These are phyloP conservation scores for Xylariaceae sp. DNA, from an alignment of 2,329 filamentous ascomycete genomes.

Conservation along the genomic window DNA sequence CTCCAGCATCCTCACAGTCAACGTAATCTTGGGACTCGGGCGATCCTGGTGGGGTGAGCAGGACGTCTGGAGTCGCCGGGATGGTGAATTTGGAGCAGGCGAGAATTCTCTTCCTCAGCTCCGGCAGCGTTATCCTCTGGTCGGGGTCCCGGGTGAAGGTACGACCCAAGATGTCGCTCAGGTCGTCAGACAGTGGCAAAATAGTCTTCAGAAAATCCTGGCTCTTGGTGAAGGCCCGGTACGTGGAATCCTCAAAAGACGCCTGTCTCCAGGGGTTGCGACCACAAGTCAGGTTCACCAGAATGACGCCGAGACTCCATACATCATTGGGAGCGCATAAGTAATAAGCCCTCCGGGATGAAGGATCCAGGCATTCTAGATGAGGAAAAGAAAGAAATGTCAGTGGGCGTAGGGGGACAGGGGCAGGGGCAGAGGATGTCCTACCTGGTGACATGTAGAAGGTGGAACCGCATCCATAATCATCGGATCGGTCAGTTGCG, in stretches of 20 bases:
- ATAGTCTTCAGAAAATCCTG: conserved; percentile 87
- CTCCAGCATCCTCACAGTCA: conserved; percentile 43
- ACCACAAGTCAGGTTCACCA: conserved; percentile 95
- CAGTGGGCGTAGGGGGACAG: conserved; percentile 18
- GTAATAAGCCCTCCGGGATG: conserved; percentile 70
- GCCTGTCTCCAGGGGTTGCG: conserved; percentile 99
- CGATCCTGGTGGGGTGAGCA: conserved; percentile 38
- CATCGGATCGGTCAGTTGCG: conserved; percentile 73
- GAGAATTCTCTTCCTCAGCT: conserved; percentile 72
- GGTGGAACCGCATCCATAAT: conserved; percentile 96
- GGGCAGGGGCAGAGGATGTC: conserved; percentile 29
- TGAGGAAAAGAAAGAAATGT: conserved; percentile 18
- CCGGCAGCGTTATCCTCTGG: conserved; percentile 72
- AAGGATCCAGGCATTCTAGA: conserved; percentile 82
- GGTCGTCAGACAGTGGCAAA: conserved; percentile 79
- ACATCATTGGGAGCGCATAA: conserved; percentile 92
- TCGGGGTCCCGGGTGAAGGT: conserved; percentile 85
- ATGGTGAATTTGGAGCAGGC: conserved; percentile 70
- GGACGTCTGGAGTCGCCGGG: conserved; percentile 31
- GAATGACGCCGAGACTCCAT: conserved; percentile 96
- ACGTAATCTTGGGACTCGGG: conserved; percentile 43
- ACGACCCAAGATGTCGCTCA: conserved; percentile 79
- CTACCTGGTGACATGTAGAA: conserved; percentile 99
- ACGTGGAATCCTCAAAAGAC: conserved; percentile 87
- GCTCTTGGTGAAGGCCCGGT: conserved; percentile 82